phyloP scores from a whole-genome alignment of 352 stramenopile species.

The Globisporangium polare region DNA sequence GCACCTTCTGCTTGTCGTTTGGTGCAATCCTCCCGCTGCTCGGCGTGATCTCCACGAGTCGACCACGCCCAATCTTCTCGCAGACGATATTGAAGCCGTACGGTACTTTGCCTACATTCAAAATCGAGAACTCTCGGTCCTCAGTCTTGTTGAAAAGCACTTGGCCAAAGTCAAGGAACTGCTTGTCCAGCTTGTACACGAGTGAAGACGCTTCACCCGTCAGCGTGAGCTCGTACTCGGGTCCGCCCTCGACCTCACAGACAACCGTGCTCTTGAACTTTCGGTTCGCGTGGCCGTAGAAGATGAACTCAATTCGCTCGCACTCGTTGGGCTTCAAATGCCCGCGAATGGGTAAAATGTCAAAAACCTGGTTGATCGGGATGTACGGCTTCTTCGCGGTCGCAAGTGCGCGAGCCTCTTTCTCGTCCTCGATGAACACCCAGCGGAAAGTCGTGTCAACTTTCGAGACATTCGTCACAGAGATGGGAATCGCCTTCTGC shows the following conservation, averaged over 20 bases:
- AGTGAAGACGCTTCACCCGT: slow-evolving; percentile 90
- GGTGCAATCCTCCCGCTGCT: slow-evolving; percentile 80
- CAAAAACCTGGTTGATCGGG: slow-evolving; percentile 92
- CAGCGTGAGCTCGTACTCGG: slow-evolving; percentile 91
- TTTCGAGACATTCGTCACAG: slow-evolving; percentile 89
- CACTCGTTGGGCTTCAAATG: slow-evolving; percentile 82
- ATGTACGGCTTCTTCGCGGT: slow-evolving; percentile 85
- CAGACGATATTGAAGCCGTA: slow-evolving; percentile 78
- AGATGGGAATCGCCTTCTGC: slow-evolving; percentile 83
- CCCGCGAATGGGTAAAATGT: slow-evolving; percentile 92
- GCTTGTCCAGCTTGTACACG: slow-evolving; percentile 89
- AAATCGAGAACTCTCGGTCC: slow-evolving; percentile 90
- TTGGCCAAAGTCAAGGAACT: slow-evolving; percentile 91
- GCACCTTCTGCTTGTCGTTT: slow-evolving; percentile 87
- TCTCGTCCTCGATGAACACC: slow-evolving; percentile 94
- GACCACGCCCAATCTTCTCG: slow-evolving; percentile 34
- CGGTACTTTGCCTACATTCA: slow-evolving; percentile 92
- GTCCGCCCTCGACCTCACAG: slow-evolving; percentile 92
- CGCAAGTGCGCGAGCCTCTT: slow-evolving; percentile 46
- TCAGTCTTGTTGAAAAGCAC: slow-evolving; percentile 92
- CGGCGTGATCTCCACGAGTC: slow-evolving; percentile 75
- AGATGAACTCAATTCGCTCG: slow-evolving; percentile 92
- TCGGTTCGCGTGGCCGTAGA: slow-evolving; percentile 91
- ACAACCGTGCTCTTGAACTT: slow-evolving; percentile 88
- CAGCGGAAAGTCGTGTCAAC: slow-evolving; percentile 88